These are phyloP conservation scores for Zostera marina DNA, from an alignment of 116 monocot genomes.

Conservation along the genomic window DNA sequence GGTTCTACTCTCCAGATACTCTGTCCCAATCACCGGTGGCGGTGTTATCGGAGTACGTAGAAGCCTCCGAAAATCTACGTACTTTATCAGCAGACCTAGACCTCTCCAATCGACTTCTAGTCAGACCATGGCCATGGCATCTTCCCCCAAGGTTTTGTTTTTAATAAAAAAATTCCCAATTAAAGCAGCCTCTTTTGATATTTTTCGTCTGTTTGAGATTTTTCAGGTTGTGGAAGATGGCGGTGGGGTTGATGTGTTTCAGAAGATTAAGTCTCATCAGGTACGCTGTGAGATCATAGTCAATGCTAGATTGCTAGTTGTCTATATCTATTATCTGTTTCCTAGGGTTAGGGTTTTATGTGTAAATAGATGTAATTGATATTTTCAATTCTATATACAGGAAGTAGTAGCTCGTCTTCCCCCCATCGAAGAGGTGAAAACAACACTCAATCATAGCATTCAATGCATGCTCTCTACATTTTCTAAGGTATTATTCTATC, in stretches of 20 bases:
- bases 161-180: not conserved
- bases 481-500: conserved; percentile 34
- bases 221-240: not conserved
- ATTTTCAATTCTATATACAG: conserved; percentile 20
- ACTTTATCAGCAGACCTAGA: not conserved
- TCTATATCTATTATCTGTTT: not conserved
- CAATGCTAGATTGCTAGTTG: not conserved
- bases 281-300: not conserved
- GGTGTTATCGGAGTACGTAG: not conserved
- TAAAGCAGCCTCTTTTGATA: not conserved
- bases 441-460: conserved; percentile 30
- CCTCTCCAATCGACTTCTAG: not conserved
- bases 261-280: conserved; percentile 15
- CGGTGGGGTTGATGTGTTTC: conserved; percentile 1
- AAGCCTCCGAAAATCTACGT: not conserved
- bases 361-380: not conserved
- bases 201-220: not conserved
- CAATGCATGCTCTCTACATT: conserved; percentile 63
- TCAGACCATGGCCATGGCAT: conserved; percentile 6
- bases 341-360: not conserved
- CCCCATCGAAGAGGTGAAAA: conserved; percentile 56
- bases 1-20: not conserved
- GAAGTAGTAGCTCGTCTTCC: conserved; percentile 46
- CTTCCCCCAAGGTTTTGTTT: not conserved
- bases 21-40: not conserved